Base-by-base conservation (phyloP, 2,329 filamentous ascomycete genomes). In the Diaporthe humulicola region DNA sequence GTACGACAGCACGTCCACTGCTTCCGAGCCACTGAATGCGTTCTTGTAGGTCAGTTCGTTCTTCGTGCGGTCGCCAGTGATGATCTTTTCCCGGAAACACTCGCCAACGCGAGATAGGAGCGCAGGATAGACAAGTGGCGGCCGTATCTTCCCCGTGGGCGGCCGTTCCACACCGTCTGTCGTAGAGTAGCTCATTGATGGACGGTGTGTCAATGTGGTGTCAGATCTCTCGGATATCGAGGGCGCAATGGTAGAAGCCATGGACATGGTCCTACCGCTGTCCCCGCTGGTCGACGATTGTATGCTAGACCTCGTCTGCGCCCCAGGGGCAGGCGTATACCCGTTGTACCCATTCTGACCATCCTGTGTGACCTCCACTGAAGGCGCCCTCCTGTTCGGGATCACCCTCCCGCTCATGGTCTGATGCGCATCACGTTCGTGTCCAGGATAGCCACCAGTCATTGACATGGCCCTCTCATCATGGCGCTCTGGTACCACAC, bases 11-110 rank as follows among this genome's bases (percentile, higher is more conserved):
- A 98, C 90, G 83, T 99, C 97, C 28, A 99, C 97, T 28, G 97
- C 96, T 83, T 99, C 97, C 33, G 95, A 94, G 78, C 97, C 97
- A 76, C 95, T 98, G 83, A 99, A 99, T 4, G 96, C 95, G 84
- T 97, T 98, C 83, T 98, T 98, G 87, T 99, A 99, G 3, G 96
- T 95, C 76, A 99, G 88, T 73, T 96, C 96, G 87, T 99, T 98
- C 88, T 99, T 99, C 77, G 95, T 95, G 77, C 96, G 92, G 81
- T 98, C 97, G 71, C 93, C 93, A 33, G 96, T 90, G 33, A 93
- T 90, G 66, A 99, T 95, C 83, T 96, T 93, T 79, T 97, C 95
- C 70, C 95, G 92, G 84, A 99, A 98, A 73, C 95, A 95, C 80
- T 97, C 94, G 56, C 94, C 96, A 6, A 99, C 97, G 71, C 94